phyloP scores from a whole-genome alignment of 805 yeast species.

The Candida rishiriensis region DNA sequence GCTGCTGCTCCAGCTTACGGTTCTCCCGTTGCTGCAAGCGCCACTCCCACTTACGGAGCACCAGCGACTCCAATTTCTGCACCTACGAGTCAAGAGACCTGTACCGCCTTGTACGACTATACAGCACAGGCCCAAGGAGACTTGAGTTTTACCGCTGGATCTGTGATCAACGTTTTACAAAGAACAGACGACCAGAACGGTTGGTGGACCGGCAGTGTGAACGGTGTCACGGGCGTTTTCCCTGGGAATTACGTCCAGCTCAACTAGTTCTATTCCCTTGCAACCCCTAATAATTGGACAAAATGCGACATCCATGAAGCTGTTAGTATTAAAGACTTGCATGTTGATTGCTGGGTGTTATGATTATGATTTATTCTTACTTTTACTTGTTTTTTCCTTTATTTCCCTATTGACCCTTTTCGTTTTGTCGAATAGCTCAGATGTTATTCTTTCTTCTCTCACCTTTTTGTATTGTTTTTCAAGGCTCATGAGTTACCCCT shows the following conservation, averaged over 20 bases:
- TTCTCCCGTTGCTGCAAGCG: too few species aligned
- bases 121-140: conserved; percentile 93
- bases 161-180: conserved; percentile 75
- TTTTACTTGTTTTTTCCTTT: background rate
- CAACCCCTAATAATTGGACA: too few species aligned
- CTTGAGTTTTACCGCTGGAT: conserved; percentile 81
- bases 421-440: too few species aligned
- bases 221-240: conserved; percentile 86
- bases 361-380: background rate
- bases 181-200: conserved; percentile 83
- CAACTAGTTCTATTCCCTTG: conserved; percentile 26
- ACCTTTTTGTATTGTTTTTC: too few species aligned
- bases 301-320: too few species aligned
- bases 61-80: conserved; percentile 27
- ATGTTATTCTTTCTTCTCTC: too few species aligned
- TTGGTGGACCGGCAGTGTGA: conserved; percentile 94
- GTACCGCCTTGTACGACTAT: conserved; percentile 90
- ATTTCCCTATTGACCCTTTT: background rate
- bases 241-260: conserved; percentile 95
- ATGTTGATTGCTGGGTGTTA: background rate
- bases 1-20: too few species aligned
- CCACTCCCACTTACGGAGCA: conserved; percentile 16
- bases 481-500: too few species aligned
- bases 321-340: too few species aligned
- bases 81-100: conserved; percentile 47